A percentile compares a stretch with the other conserved stretches of the same genome.
Conservation (phyloP, 2,329 filamentous ascomycete genomes). For the Parascedosporium putredinis region DNA sequence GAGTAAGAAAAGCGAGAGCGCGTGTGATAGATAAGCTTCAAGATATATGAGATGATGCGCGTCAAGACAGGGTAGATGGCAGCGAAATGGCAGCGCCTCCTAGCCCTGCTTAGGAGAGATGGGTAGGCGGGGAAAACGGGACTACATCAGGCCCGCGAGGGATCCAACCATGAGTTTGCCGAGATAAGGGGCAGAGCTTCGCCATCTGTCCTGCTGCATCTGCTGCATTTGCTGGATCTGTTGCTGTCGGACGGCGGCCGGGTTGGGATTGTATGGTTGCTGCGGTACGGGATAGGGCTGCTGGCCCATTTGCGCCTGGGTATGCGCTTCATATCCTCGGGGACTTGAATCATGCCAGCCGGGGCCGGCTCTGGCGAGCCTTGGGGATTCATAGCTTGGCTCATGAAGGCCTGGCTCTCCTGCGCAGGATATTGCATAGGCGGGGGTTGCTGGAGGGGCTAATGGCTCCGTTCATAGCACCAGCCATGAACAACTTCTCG, state of each 20-base stretch:
- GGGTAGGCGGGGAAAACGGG: not conserved
- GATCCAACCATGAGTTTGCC: conserved; percentile 88
- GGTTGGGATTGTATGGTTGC: conserved; percentile 35
- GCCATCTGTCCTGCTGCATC: conserved; percentile 43
- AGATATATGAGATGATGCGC: too few relatives aligned
- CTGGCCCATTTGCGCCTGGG: conserved; percentile 43
- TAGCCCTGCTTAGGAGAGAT: not conserved
- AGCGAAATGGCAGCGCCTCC: too few relatives aligned
- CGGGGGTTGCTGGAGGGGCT: conserved; percentile 42
- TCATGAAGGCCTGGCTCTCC: conserved; percentile 29
- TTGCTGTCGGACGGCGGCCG: conserved; percentile 41
- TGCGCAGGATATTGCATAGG: conserved; percentile 36
- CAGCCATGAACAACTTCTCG: conserved; percentile 68
- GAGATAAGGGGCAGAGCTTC: conserved; percentile 43
- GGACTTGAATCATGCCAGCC: conserved; percentile 54
- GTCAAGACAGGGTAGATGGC: too few relatives aligned
- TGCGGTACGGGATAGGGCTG: conserved; percentile 41
- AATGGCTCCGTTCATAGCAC: conserved; percentile 56
- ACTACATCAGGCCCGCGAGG: conserved; percentile 79
- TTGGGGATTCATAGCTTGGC: conserved; percentile 31
- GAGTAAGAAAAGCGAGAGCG: too few relatives aligned
- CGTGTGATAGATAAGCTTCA: too few relatives aligned
- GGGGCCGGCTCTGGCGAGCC: conserved; percentile 29
- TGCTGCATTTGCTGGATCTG: conserved; percentile 43
- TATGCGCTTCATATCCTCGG: conserved; percentile 55